These are phyloP conservation scores for Tilletia setariae DNA, from an alignment of 1,284 basidiomycete genomes.

Conservation along the genomic window DNA sequence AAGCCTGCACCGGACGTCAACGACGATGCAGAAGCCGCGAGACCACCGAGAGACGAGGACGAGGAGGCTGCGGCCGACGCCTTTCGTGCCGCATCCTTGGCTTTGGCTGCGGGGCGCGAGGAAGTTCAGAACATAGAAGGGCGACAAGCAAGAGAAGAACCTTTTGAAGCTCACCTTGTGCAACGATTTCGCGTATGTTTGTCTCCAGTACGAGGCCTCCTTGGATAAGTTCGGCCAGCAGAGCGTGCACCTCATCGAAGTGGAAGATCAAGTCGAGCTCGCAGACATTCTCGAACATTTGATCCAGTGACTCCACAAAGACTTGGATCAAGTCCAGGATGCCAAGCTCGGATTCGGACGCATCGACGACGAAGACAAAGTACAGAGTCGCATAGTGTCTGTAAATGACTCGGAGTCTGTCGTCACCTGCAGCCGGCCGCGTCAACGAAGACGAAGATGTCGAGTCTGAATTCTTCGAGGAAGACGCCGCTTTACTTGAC, in stretches of 20 bases:
- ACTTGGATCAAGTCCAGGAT: constrained; percentile 97
- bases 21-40: constrained; percentile 8
- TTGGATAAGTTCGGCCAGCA: constrained; percentile 90
- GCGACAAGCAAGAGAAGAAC: neutral
- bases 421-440: constrained; percentile 20
- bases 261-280: constrained; percentile 98
- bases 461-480: neutral
- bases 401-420: constrained; percentile 51
- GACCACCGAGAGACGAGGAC: neutral
- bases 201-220: constrained; percentile 98
- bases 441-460: neutral
- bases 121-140: neutral
- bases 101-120: neutral
- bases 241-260: constrained; percentile 93
- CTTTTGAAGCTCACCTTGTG: constrained; percentile 62
- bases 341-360: constrained; percentile 90
- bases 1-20: neutral
- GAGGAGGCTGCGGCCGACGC: constrained; percentile 5
- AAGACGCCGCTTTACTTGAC: neutral
- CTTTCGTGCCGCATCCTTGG: constrained; percentile 8
- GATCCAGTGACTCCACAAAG: constrained; percentile 92
- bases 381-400: constrained; percentile 84
- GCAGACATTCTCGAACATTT: constrained; percentile 96
- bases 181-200: constrained; percentile 84
- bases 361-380: constrained; percentile 95